Conservation (phyloP, 345 rosid genomes). For the Corymbia maculata region DNA sequence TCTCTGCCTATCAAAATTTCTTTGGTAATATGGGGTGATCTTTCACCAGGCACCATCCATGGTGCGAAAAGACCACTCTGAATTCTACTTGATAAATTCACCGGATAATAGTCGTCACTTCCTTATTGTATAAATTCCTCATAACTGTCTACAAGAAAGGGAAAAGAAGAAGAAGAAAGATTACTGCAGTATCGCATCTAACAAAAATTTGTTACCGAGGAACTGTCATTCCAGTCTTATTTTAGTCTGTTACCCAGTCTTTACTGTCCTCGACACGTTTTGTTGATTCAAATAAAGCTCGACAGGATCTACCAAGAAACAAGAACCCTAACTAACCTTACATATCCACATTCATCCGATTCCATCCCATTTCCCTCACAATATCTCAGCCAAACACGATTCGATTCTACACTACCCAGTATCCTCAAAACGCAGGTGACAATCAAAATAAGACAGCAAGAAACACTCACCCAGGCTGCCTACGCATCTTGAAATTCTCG, state of each 20-base stretch:
- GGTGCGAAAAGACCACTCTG: background rate
- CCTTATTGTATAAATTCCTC: background rate
- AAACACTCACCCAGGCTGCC: conserved; percentile 71
- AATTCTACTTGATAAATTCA: background rate
- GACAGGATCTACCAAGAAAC: background rate
- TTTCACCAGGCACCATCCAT: background rate
- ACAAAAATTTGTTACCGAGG: background rate
- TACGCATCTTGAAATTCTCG: conserved; percentile 73
- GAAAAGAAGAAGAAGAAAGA: background rate
- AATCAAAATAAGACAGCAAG: background rate
- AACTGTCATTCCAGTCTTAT: background rate
- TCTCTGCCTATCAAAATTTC: background rate
- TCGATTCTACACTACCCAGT: background rate
- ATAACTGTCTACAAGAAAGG: background rate
- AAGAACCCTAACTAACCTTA: background rate
- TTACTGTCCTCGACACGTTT: background rate
- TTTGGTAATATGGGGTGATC: background rate
- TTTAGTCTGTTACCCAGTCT: background rate
- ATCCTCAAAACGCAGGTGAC: background rate
- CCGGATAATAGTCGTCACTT: background rate
- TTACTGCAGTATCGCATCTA: background rate
- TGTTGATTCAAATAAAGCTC: background rate
- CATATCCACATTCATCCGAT: background rate
- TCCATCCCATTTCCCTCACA: background rate
- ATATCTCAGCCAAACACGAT: background rate